Evolutionary conservation across 495 filamentous ascomycete species (phyloP).

Genomic region (Aspergillus egyptiacus): DNA sequence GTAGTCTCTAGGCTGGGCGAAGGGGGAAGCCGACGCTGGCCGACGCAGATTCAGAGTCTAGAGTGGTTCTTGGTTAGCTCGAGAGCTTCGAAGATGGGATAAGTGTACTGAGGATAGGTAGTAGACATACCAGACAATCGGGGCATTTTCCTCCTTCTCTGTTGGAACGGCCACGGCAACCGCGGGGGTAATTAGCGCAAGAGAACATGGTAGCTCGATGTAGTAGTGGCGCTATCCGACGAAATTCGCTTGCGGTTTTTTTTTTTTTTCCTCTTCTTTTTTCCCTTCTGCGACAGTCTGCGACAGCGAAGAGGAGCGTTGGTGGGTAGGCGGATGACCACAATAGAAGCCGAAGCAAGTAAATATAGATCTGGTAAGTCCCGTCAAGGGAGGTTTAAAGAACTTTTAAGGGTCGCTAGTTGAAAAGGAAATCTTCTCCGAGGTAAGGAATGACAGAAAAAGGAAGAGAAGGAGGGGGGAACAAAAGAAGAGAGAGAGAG

Average conservation of each 20-base stretch:
- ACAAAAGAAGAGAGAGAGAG: slow-evolving; percentile 15
- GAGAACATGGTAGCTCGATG: slow-evolving; percentile 37
- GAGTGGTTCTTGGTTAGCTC: slow-evolving; percentile 14
- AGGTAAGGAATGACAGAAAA: slow-evolving; percentile 12
- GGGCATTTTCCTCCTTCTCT: slow-evolving; percentile 39
- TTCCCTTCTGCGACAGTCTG: too few relatives aligned
- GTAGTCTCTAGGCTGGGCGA: slow-evolving; percentile 42
- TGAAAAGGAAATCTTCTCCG: slow-evolving; percentile 11
- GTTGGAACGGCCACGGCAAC: slow-evolving; percentile 46
- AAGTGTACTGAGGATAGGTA: not conserved
- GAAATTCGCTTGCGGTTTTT: too few relatives aligned
- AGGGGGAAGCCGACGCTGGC: slow-evolving; percentile 37
- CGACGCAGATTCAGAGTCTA: slow-evolving; percentile 41
- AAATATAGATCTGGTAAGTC: slow-evolving; percentile 9
- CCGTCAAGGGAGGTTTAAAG: slow-evolving; percentile 21
- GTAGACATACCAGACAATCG: slow-evolving; percentile 47
- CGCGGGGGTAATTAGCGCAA: slow-evolving; percentile 47
- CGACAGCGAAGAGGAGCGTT: slow-evolving; percentile 3
- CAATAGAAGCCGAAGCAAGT: slow-evolving; percentile 7
- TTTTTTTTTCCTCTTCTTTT: too few relatives aligned
- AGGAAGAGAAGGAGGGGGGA: too few relatives aligned
- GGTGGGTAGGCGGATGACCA: not conserved
- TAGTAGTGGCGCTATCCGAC: not conserved
- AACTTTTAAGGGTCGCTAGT: too few relatives aligned
- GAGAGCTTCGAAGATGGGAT: not conserved